Base-by-base conservation (phyloP, 495 filamentous ascomycete genomes). In the Parathielavia appendiculata region DNA sequence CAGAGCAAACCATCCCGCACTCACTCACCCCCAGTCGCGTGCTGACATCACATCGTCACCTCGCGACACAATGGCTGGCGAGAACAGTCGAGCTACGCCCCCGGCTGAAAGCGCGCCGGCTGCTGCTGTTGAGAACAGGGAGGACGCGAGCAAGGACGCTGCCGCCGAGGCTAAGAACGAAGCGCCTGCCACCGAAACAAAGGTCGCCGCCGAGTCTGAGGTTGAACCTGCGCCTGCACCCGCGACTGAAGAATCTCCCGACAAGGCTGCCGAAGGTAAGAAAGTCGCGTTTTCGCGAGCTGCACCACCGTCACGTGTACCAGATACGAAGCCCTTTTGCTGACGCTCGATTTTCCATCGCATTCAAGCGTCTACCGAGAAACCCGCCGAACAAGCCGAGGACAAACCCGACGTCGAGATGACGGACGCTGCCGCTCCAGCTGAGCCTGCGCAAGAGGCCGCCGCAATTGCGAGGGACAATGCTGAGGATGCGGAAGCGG, bases 361-460 rank as follows among this genome's bases (percentile, higher is more conserved):
- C 56, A 13, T 45, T 45, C 35, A 47, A 66, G 56, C 64, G 12
- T 16, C 49, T 4, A 50, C 63, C 43, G 64, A 66, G 36, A 64
- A 69, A 49, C 49, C 62, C 20, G 35, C 69, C 50, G 69, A 69
- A 22, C 53, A 69, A 50, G 20, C 63, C 48, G 56, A 61, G 11
- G 58, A 71, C 39, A 66, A 67, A n/a, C 43, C 66, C 20, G 73
- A 76, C 61, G 66, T 68, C 48, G 73, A 74, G 51, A 73, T 70
- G 67, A 64, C 66, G 8, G 71, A 76, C 59, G 64, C 63, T 43
- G 60, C 63, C 30, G 48, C 61, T 5, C 54, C 67, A 10, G 65
- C 73, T 38, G 54, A 57, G 23, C 48, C 71, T 17, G 65, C 66
- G 14, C 59, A 57, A 44, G 63, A 70, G 19, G 51, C 59, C 16